Base-by-base conservation (phyloP, 345 rosid genomes). In the Salix brachista region DNA sequence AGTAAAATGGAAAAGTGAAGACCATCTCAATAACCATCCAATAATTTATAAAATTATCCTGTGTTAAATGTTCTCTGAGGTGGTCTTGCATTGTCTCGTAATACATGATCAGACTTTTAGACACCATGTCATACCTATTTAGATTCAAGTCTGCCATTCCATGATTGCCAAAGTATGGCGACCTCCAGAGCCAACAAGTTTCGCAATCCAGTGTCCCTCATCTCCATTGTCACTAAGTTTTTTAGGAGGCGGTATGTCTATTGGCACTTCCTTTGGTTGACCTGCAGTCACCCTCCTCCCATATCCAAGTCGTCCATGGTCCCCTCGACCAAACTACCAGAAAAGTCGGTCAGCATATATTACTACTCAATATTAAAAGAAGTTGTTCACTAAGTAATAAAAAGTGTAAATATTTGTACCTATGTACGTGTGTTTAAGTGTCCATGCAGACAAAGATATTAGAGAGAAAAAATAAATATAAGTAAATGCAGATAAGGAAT, bases 271-370 rank as follows among this genome's bases (percentile, higher is more conserved):
- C 80, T 88, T 74, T 58, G 98, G 99, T 69, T 91, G 97, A 37
- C 98, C 99, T 0, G 99, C 94, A 0, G 98, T 94, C 68, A 81
- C 85, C 80, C 94, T 94, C 84, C 89, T 89, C 80, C 99, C 99
- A 46, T 88, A 88, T 39, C 98, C 99, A 9, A 94, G 95, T 10
- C 99, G 88, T 32, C 99, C 98, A 12, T 96, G 99, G 83, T 96
- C 99, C 25, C 99, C 99, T 67, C 98, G 86, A 36, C 99, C 99
- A 76, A 96, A 94, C 99, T 96, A 85, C 78, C 79, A 71, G 54
- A 71, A 80, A 71, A 81, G 69, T 34, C 56, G 37, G 69, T 72
- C 42, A 65, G 67, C 65, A 73, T 30, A 39, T 37, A 60, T 60
- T 14, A 42, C 34, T 4, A 30, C 25, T 18, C 37, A 14, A 64